Conservation (phyloP, 2,329 filamentous ascomycete species). For the Botryotinia narcissicola region DNA sequence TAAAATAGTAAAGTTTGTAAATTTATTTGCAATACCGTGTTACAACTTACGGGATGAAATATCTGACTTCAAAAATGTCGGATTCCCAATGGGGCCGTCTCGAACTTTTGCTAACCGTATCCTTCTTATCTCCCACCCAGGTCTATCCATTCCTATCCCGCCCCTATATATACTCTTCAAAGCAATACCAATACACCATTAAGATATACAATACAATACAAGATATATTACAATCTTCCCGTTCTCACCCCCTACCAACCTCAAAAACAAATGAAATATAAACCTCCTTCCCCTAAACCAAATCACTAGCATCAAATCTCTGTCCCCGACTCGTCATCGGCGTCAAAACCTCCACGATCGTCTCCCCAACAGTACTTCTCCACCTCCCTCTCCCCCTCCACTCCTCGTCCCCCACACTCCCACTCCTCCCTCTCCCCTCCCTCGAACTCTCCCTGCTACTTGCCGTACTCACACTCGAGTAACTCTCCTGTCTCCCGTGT, state of each 20-base stretch:
- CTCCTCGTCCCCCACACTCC: not conserved
- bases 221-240: not conserved
- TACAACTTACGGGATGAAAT: not conserved
- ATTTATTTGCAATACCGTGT: not conserved
- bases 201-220: not conserved
- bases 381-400: not conserved
- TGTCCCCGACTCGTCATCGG: not conserved
- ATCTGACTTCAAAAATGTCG: not conserved
- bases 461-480: not conserved
- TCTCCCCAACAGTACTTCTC: not conserved
- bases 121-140: not conserved
- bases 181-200: not conserved
- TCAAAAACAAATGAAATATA: not conserved
- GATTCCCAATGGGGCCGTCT: not conserved
- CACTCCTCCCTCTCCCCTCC: not conserved
- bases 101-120: not conserved
- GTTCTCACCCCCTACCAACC: not conserved
- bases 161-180: not conserved
- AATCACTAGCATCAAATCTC: constrained; percentile 2
- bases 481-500: not conserved
- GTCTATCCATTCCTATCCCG: not conserved
- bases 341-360: not conserved
- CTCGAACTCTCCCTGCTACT: not conserved
- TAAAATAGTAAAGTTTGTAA: not conserved
- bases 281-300: not conserved